Conservation (phyloP, 352 stramenopile species). For the Pythium rhizo-oryzae region DNA sequence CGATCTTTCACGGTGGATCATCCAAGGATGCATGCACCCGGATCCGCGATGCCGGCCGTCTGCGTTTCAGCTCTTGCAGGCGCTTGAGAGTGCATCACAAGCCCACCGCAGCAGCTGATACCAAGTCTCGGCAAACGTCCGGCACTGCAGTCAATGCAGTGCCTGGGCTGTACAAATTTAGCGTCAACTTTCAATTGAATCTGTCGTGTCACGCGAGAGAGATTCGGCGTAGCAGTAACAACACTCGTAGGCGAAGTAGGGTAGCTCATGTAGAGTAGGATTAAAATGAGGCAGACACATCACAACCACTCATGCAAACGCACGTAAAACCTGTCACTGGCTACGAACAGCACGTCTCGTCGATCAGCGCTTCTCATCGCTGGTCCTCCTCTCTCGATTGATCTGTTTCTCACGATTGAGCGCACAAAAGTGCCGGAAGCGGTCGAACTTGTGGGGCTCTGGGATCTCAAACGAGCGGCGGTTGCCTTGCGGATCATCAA, state of each 20-base stretch:
- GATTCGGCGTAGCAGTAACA: background rate
- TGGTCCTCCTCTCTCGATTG: conserved; percentile 4
- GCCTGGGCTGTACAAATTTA: conserved; percentile 43
- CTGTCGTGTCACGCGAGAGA: conserved; percentile 3
- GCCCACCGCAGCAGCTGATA: conserved; percentile 11
- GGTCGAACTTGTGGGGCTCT: conserved; percentile 60
- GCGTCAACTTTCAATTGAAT: conserved; percentile 14
- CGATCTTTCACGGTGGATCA: conserved; percentile 66
- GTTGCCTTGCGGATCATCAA: conserved; percentile 39
- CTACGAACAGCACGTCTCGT: background rate
- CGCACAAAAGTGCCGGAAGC: conserved; percentile 62
- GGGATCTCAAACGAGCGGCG: conserved; percentile 39
- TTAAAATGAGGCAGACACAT: background rate
- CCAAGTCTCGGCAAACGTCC: background rate
- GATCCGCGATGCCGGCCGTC: conserved; percentile 66
- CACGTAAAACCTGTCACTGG: background rate
- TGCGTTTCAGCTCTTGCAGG: conserved; percentile 62
- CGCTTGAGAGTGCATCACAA: conserved; percentile 42
- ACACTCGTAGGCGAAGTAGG: conserved; percentile 20
- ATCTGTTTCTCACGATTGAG: conserved; percentile 36
- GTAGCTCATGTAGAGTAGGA: conserved; percentile 36
- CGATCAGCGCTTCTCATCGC: background rate
- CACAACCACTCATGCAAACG: background rate
- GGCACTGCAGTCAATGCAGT: background rate
- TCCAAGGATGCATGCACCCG: conserved; percentile 66